These are phyloP conservation scores for Benincasa hispida DNA, from an alignment of 306 rosid genomes.

Conservation along the genomic window DNA sequence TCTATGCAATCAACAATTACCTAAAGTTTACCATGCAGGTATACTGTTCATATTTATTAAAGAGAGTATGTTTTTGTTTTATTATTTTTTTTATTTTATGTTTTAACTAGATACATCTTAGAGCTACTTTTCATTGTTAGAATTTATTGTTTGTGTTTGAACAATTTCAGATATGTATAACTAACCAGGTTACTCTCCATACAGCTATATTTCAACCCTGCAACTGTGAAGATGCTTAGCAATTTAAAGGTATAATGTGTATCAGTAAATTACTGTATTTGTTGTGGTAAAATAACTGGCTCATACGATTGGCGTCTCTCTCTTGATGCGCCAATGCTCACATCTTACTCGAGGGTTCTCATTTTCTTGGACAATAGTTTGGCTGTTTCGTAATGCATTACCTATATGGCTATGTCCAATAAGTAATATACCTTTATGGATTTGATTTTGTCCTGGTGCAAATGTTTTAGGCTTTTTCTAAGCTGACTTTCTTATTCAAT, in stretches of 20 bases:
- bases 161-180: neutral
- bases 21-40: constrained; percentile 99
- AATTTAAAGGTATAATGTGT: constrained; percentile 72
- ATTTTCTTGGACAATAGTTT: neutral
- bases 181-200: constrained; percentile 15
- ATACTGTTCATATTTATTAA: neutral
- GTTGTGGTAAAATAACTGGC: neutral
- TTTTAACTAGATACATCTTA: neutral
- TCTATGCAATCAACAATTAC: constrained; percentile 93
- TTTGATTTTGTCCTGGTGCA: no score
- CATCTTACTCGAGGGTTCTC: neutral
- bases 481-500: no score
- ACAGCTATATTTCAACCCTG: constrained; percentile 98
- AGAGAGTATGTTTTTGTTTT: neutral
- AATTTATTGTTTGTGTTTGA: neutral
- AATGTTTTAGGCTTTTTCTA: no score
- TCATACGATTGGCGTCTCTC: neutral
- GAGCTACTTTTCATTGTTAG: neutral
- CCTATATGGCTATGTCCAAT: neutral
- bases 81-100: neutral
- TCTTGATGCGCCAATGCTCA: neutral
- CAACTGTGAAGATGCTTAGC: constrained; percentile 99
- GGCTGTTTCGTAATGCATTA: neutral
- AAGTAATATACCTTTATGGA: neutral
- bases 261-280: neutral